These are phyloP conservation scores for Ascoidea tarda DNA, from an alignment of 805 yeast species.

Conservation along the genomic window DNA sequence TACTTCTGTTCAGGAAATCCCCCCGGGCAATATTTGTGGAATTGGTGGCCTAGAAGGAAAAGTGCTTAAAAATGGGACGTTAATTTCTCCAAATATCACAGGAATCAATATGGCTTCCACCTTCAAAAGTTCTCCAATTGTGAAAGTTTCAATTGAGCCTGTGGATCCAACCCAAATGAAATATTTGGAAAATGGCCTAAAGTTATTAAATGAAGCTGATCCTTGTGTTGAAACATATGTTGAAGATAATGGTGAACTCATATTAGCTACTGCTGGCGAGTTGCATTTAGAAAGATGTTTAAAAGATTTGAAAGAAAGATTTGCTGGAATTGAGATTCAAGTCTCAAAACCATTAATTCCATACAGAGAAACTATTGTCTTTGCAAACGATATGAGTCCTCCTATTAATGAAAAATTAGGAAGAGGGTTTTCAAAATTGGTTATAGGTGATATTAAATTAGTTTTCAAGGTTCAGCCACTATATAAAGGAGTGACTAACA, in stretches of 20 bases:
- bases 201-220: slow-evolving; percentile 72
- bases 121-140: slow-evolving; percentile 61
- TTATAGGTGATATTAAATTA: slow-evolving; percentile 33
- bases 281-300: slow-evolving; percentile 89
- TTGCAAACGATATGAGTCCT: slow-evolving; percentile 35
- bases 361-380: slow-evolving; percentile 69
- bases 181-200: slow-evolving; percentile 64
- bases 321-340: slow-evolving; percentile 80
- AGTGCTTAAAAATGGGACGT: slow-evolving; percentile 77
- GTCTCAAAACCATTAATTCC: slow-evolving; percentile 92
- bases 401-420: slow-evolving; percentile 27
- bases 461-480: slow-evolving; percentile 37
- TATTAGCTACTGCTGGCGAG: slow-evolving; percentile 93
- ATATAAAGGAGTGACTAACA: slow-evolving; percentile 32
- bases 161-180: slow-evolving; percentile 71
- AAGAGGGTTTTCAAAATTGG: slow-evolving; percentile 35
- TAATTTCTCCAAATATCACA: slow-evolving; percentile 38
- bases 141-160: slow-evolving; percentile 93
- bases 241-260: slow-evolving; percentile 86
- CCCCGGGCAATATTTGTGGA: slow-evolving; percentile 93
- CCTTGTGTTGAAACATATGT: slow-evolving; percentile 85
- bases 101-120: slow-evolving; percentile 74
- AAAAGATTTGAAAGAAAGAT: slow-evolving; percentile 79
- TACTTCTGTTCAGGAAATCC: slow-evolving; percentile 62
- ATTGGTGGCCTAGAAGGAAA: slow-evolving; percentile 80